These are phyloP conservation scores for Saturnispora mendoncae DNA, from an alignment of 805 yeast species.

Conservation along the genomic window DNA sequence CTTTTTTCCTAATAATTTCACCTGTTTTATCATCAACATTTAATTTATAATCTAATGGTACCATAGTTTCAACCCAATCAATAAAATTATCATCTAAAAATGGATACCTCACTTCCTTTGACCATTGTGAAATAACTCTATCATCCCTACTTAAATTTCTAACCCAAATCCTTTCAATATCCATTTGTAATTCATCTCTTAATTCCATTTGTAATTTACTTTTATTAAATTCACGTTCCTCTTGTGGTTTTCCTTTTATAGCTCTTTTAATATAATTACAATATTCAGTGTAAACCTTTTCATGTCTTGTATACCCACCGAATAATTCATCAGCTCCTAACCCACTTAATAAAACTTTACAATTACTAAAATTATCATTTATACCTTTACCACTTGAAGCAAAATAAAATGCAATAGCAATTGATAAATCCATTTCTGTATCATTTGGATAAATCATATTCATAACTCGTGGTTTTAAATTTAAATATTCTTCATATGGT, in stretches of 20 bases:
- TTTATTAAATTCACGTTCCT: constrained; percentile 13
- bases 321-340: constrained; percentile 95
- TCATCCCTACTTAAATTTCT: constrained; percentile 90
- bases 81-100: constrained; percentile 62
- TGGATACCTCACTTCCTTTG: constrained; percentile 85
- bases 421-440: constrained; percentile 93
- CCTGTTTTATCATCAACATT: constrained; percentile 30
- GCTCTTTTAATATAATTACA: constrained; percentile 20
- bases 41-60: constrained; percentile 43
- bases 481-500: constrained; percentile 54
- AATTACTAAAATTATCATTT: constrained; percentile 29
- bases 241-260: constrained; percentile 19
- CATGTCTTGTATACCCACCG: constrained; percentile 92
- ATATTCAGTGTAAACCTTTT: constrained; percentile 34
- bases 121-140: constrained; percentile 76
- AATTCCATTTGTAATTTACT: constrained; percentile 32
- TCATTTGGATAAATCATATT: constrained; percentile 70
- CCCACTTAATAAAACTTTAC: constrained; percentile 79
- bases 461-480: constrained; percentile 42
- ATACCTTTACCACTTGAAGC: constrained; percentile 59
- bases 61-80: constrained; percentile 32
- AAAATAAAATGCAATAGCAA: constrained; percentile 91
- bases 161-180: constrained; percentile 63
- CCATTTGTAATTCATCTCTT: constrained; percentile 52
- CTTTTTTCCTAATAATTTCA: constrained; percentile 36